Evolutionary conservation across 1,284 basidiomycete species (phyloP).

Genomic region (Volvariella surrecta): DNA sequence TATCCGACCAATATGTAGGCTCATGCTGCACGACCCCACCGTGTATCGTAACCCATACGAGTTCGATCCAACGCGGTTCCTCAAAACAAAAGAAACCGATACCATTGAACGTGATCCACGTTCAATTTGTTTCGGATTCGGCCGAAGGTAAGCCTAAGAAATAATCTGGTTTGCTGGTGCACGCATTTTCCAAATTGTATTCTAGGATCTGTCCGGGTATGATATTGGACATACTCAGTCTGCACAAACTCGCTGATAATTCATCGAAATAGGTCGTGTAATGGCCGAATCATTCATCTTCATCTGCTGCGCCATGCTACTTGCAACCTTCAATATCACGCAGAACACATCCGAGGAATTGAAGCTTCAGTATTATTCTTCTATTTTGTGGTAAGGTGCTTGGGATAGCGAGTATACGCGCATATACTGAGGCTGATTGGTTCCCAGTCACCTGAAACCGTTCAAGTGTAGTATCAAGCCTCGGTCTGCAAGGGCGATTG

Average conservation of each 20-base stretch:
- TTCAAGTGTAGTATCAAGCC: background rate
- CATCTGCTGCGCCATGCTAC: constrained; percentile 24
- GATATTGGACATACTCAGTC: background rate
- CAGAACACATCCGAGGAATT: constrained; percentile 6
- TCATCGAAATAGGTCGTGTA: constrained; percentile 18
- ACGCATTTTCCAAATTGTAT: constrained; percentile 3
- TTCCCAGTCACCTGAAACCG: background rate
- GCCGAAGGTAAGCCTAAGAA: background rate
- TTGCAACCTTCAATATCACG: constrained; percentile 24
- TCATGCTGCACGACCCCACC: constrained; percentile 11
- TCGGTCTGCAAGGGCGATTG: background rate
- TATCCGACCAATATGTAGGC: background rate
- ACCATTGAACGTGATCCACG: background rate
- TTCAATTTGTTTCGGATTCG: background rate
- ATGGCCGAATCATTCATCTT: constrained; percentile 30
- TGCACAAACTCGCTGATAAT: background rate
- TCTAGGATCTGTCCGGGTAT: constrained; percentile 4
- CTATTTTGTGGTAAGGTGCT: constrained; percentile 23
- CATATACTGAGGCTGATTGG: background rate
- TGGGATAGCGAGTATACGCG: constrained; percentile 25
- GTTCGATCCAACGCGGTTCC: constrained; percentile 14
- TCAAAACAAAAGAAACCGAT: constrained; percentile 1
- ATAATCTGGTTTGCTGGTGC: constrained; percentile 9
- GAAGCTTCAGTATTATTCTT: constrained; percentile 13
- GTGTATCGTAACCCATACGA: constrained; percentile 11